Evolutionary conservation across 2,329 filamentous ascomycete genomes (phyloP), one percentile per base, ranked within the genome.

Genomic region (Paecilomyces formosus): DNA sequence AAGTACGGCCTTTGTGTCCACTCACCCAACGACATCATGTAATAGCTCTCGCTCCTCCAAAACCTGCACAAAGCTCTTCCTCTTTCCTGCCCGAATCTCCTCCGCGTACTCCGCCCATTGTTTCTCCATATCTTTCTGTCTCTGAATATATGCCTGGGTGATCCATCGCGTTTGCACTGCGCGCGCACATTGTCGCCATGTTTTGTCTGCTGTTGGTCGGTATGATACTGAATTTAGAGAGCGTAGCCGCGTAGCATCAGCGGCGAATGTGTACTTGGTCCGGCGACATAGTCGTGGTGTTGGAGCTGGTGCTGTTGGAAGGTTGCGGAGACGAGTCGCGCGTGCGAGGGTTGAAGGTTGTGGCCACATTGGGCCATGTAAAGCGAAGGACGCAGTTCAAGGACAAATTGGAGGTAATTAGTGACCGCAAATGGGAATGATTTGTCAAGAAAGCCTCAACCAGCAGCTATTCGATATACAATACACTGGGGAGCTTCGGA

Each of bases 11-110:
- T 24, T 49, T n/a, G 18, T 26, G n/a, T 22, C 9, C 5, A 61
- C 74, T 22, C 64, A 78, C 76, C 79, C 79, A 39, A 79, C 74
- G 58, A 79, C 72, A 64, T 78, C 72, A 62, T 81, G 74, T 53
- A 81, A 59, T 30, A 78, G 66, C 0, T 75, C 77, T 63, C 79
- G 70, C 59, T 79, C 75, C 61, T 81, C 78, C 28, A 81, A 64
- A 35, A 77, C 69, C 53, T 72, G 65, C 21, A 75, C 65, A 61
- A 81, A 78, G 58, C 70, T 76, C 63, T 77, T 74, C 59, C 73
- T 71, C 57, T 73, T 71, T 9, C 78, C 78, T 18, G 62, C 68
- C 59, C 74, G 70, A 59, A 79, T 80, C 56, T 78, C 73, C 57
- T 73, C 56, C 7, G 77, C 76, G 55, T 71, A 71, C 15, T 57